A percentile compares a stretch with the other conserved stretches of the same genome.
These are phyloP conservation scores for Larix kaempferi DNA, from an alignment of 75 land plant species.

Conservation along the genomic window DNA sequence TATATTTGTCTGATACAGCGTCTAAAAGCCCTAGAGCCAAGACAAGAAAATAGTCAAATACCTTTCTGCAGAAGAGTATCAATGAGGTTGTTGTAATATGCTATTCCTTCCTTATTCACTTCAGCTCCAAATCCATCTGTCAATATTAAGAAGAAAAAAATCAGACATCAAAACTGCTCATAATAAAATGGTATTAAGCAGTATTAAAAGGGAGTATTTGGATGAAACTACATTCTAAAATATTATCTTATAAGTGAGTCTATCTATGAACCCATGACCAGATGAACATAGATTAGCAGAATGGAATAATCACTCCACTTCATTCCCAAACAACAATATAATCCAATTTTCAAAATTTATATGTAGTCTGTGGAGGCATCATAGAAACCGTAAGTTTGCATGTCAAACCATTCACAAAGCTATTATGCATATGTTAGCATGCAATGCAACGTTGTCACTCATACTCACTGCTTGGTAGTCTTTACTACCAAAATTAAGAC, in stretches of 20 bases:
- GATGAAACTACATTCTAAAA: neutral
- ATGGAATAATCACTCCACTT: neutral
- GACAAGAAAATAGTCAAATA: slow-evolving; percentile 15
- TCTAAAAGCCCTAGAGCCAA: neutral
- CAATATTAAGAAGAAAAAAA: too few relatives aligned
- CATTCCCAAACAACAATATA: neutral
- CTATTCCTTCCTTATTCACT: slow-evolving; percentile 74
- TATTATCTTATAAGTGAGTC: neutral
- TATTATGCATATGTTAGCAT: too few relatives aligned
- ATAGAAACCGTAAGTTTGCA: neutral
- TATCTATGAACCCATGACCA: neutral
- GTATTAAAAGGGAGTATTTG: neutral
- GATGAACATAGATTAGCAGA: neutral
- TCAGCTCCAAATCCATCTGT: slow-evolving; percentile 74
- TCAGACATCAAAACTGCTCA: too few relatives aligned
- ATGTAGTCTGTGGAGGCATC: neutral
- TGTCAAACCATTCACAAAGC: neutral
- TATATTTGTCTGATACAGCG: too few relatives aligned
- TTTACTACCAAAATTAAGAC: too few relatives aligned
- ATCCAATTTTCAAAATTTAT: neutral
- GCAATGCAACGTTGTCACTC: too few relatives aligned
- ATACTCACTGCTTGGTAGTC: too few relatives aligned
- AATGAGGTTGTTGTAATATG: slow-evolving; percentile 81
- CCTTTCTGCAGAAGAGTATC: slow-evolving; percentile 73
- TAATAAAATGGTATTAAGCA: neutral